Percentiles rank a stretch among this genome's conserved stretches.
Evolutionary conservation across 2,329 filamentous ascomycete species (phyloP).

Genomic region (Mycosphaerella sp.): DNA sequence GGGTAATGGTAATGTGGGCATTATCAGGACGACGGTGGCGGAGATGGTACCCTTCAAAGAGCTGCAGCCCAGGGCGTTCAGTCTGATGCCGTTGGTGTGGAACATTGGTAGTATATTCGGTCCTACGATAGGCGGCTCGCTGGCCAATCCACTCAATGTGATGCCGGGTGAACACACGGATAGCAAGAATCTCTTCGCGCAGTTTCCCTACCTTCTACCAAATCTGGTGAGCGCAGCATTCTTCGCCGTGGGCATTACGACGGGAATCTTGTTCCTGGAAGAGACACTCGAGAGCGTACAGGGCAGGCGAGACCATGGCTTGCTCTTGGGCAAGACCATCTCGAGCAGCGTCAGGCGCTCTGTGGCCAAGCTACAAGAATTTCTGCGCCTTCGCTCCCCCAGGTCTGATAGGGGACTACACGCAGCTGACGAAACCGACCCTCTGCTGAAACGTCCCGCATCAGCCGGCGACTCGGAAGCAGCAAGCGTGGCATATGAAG

Average conservation of each 20-base stretch:
- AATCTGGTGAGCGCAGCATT: constrained; percentile 71
- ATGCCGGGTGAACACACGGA: constrained; percentile 48
- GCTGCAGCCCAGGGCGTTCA: constrained; percentile 82
- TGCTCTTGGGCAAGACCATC: constrained; percentile 64
- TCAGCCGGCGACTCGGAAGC: constrained; percentile 21
- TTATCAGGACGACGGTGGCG: constrained; percentile 76
- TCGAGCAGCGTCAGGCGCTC: constrained; percentile 26
- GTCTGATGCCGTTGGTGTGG: constrained; percentile 88
- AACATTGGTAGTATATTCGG: constrained; percentile 82
- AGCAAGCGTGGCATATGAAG: constrained; percentile 8
- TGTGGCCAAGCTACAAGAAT: constrained; percentile 16
- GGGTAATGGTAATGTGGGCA: constrained; percentile 78
- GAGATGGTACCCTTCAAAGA: constrained; percentile 85
- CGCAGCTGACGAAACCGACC: constrained; percentile 21
- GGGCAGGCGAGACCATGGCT: constrained; percentile 64
- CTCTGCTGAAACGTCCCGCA: constrained; percentile 22
- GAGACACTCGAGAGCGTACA: constrained; percentile 75
- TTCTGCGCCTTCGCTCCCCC: constrained; percentile 8
- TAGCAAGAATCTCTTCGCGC: constrained; percentile 59
- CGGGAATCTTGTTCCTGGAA: constrained; percentile 71
- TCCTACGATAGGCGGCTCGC: constrained; percentile 76
- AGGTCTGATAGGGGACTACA: constrained; percentile 4
- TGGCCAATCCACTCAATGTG: constrained; percentile 72
- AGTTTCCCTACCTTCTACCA: constrained; percentile 75
- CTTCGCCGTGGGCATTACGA: constrained; percentile 69